phyloP scores from a whole-genome alignment of 2,329 filamentous ascomycete genomes.

The Fusarium camptoceras region DNA sequence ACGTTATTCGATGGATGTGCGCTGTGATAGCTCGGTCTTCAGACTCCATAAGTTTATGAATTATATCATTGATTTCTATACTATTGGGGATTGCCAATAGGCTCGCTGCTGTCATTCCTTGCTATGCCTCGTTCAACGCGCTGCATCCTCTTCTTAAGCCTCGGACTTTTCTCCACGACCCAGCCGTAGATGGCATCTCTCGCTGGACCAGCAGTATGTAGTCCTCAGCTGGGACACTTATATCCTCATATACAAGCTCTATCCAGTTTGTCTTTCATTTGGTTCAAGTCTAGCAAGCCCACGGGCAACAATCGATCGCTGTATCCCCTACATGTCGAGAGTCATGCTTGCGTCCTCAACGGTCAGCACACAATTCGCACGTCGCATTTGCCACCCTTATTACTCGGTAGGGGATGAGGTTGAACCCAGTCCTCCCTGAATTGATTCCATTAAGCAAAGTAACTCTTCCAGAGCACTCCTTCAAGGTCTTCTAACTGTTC shows the following conservation, averaged over 20 bases:
- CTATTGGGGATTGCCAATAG: neutral
- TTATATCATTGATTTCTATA: neutral
- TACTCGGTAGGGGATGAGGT: constrained; percentile 12
- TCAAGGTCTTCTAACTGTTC: constrained; percentile 96
- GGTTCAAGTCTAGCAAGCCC: constrained; percentile 21
- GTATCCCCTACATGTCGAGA: neutral
- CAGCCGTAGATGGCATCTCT: constrained; percentile 2
- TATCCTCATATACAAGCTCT: constrained; percentile 42
- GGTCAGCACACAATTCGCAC: neutral
- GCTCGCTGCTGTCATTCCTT: neutral
- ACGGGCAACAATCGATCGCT: constrained; percentile 15
- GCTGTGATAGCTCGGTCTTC: neutral
- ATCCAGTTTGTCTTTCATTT: constrained; percentile 25
- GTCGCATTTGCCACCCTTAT: neutral
- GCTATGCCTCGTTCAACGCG: neutral
- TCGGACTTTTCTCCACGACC: neutral
- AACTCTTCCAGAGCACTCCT: constrained; percentile 99
- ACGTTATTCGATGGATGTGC: neutral
- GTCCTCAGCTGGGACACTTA: constrained; percentile 15
- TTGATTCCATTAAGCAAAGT: constrained; percentile 78
- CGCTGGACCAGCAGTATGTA: neutral
- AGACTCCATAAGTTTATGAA: neutral
- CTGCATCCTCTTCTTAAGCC: neutral
- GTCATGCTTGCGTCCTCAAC: neutral
- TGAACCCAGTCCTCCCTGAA: constrained; percentile 16